Base-by-base conservation (phyloP, 768 basidiomycete species). In the Calocera cornea region DNA sequence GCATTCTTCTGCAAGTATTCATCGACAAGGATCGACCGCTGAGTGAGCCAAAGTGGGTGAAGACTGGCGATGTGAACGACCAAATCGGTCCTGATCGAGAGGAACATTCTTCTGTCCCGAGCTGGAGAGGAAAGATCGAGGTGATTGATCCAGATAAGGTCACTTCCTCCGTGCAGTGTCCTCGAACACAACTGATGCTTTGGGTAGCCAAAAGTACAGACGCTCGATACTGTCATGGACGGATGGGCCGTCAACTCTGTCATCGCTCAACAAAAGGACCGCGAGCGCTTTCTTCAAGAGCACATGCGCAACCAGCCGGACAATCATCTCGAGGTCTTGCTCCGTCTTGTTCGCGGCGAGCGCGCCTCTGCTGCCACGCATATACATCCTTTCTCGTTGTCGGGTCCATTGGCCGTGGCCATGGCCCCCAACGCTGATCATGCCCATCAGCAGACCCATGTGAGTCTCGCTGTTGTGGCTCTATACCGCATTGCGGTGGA, bases 11-110 rank as follows among this genome's bases (percentile, higher is more conserved):
- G 54, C 67, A 27, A 38, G 87, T 89, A 27, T 83, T 92, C 77
- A 83, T 98, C 69, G 95, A 99, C 76, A 90, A 84, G 67, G 85
- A 84, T 34, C 86, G 89, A 68, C 97, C 97, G 0, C 78, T 98
- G 36, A 94, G 93, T 17, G 94, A 97, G 75, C 93, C 97, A 7
- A 90, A 92, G 75, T 99, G 95, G 97, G 92, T 93, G 40, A 92
- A 93, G 76, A 88, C 89, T 8, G 95, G 95, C 34, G 90, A 95
- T 74, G 84, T 95, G 27, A 92, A 95, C 72, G 93, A 94, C 36
- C 34, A 67, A 41, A 50, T 44, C 67, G 24, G 64, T 68, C 68
- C 44, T 68, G 41, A 70, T 68, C 54, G 69, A 69, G 38, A 34
- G 44, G 60, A 68, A 65, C 69, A 69, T 65, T 44, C 68, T 41